phyloP scores from a whole-genome alignment of 768 basidiomycete genomes.

The Pisolithus microcarpus region DNA sequence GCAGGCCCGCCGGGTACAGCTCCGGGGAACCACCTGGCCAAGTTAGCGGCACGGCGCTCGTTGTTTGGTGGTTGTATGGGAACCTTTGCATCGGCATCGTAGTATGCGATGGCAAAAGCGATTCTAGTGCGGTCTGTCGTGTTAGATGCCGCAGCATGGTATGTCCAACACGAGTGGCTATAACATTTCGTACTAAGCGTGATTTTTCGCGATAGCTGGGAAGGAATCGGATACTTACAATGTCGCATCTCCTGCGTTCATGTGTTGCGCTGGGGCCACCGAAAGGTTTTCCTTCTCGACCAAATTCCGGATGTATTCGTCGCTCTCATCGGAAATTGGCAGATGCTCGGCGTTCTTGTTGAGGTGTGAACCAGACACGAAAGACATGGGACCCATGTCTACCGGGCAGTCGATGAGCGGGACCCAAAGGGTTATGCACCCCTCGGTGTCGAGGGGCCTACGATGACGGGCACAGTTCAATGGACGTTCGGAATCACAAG shows the following conservation, averaged over 20 bases:
- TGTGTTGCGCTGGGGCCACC: slow-evolving; percentile 1
- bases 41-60: slow-evolving; percentile 2
- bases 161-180: slow-evolving; percentile 6
- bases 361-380: slow-evolving; percentile 3
- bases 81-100: slow-evolving; percentile 1
- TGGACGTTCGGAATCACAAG: background rate
- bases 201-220: background rate
- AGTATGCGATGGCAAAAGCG: slow-evolving; percentile 1
- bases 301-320: slow-evolving; percentile 1
- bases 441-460: slow-evolving; percentile 3
- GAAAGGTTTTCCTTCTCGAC: slow-evolving; percentile 2
- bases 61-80: background rate
- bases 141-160: slow-evolving; percentile 3
- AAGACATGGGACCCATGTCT: slow-evolving; percentile 7
- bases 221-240: background rate
- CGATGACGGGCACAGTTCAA: background rate
- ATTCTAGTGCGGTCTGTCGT: background rate
- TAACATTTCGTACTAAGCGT: background rate
- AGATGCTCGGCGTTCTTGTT: slow-evolving; percentile 1
- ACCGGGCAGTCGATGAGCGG: slow-evolving; percentile 3
- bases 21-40: slow-evolving; percentile 6
- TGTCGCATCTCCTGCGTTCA: background rate
- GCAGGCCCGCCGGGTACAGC: background rate
- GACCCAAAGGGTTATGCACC: slow-evolving; percentile 3
- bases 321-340: slow-evolving; percentile 1